These are phyloP conservation scores for Elasticomyces elasticus DNA, from an alignment of 495 filamentous ascomycete genomes.

Conservation along the genomic window DNA sequence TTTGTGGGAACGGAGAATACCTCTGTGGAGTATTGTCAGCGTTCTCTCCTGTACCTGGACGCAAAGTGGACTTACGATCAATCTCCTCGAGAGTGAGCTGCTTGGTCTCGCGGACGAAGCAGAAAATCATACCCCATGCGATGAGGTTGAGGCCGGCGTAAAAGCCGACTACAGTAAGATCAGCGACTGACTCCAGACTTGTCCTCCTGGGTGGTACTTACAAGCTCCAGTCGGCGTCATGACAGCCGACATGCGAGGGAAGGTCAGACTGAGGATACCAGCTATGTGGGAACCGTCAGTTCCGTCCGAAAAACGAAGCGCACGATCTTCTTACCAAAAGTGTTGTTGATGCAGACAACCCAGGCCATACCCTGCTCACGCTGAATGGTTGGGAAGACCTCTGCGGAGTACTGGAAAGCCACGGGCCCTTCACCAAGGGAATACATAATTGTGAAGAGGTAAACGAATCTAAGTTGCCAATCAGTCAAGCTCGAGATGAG, in stretches of 20 bases:
- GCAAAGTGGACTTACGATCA: constrained; percentile 21
- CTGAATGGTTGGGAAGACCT: constrained; percentile 32
- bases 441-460: constrained; percentile 29
- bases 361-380: constrained; percentile 31
- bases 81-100: constrained; percentile 61
- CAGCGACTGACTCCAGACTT: constrained; percentile 3
- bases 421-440: constrained; percentile 27
- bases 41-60: not conserved
- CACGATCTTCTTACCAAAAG: constrained; percentile 6
- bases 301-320: not conserved
- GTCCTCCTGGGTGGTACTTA: not conserved
- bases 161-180: constrained; percentile 42
- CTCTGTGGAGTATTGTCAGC: not conserved
- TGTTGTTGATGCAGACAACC: constrained; percentile 30
- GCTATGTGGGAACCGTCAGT: constrained; percentile 18
- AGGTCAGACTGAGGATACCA: constrained; percentile 27
- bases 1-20: constrained; percentile 29
- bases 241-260: constrained; percentile 26
- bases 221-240: constrained; percentile 26
- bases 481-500: not conserved
- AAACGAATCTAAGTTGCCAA: constrained; percentile 26
- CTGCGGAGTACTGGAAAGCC: constrained; percentile 32
- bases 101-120: constrained; percentile 72
- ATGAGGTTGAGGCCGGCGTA: constrained; percentile 60
- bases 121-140: constrained; percentile 60